Evolutionary conservation across 202 grass and related monocot species (phyloP), one percentile per base, ranked within the genome.

Genomic region (Panicum hallii): DNA sequence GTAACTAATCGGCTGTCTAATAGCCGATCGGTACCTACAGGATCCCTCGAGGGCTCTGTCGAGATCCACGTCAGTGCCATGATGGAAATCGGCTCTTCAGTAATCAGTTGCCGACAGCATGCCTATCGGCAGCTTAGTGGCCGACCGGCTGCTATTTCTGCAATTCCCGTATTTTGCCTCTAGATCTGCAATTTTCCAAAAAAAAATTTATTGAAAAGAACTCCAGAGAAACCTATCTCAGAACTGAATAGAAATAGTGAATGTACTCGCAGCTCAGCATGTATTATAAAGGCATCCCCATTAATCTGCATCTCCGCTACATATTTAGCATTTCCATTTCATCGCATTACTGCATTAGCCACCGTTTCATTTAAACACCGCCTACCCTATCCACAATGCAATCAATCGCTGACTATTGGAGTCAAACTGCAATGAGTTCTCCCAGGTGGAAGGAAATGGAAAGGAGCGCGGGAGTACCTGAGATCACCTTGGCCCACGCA

Each of bases 401-500:
- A 62, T 62, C 34, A 63, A 23, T 12, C 9, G 46, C 52, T 50
- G 63, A 77, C 55, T 23, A 15, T 41, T 26, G 1, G 26, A 26
- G 26, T 26, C 26, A 26, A 26, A 26, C 26, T 26, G 26, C 26
- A 26, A 26, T 26, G 26, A 26, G 26, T 26, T 26, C 26, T 26
- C 26, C 26, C 26, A 26, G 26, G 26, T 26, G 19, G 15, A 4
- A 3, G 6, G 12, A 69, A 34, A 34, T 34, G n/a, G 44, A 19
- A 84, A 42, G 7, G 58, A 71, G 15, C 3, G 26, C 19, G 43
- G 26, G 76, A 75, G 28, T 79, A 98, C 96, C 96, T 87, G 88
- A 67, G 86, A 99, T 95, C 72, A 95, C 91, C 78, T 91, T 88
- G 32, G 79, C 96, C 96, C 96, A 95, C 16, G 94, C 77, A 48